A percentile compares a stretch with the other conserved stretches of the same genome.
Conservation (phyloP, 495 filamentous ascomycete genomes). For the Hypoxylon fragiforme region DNA sequence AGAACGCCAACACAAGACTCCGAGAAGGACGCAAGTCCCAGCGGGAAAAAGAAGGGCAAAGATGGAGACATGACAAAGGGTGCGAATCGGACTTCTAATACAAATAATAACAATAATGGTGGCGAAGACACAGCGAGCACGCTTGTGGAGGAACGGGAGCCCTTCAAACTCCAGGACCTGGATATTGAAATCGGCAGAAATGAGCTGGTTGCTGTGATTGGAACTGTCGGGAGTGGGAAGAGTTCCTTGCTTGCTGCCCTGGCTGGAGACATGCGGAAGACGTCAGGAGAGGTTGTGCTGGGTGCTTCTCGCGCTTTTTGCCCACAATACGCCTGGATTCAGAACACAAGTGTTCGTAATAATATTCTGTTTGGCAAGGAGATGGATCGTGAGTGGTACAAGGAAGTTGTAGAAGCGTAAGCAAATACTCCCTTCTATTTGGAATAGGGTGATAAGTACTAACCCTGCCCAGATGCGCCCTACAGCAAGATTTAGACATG, state of each 20-base stretch:
- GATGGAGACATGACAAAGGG: slow-evolving; percentile 42
- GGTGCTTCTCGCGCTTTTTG: slow-evolving; percentile 85
- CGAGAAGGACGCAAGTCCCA: slow-evolving; percentile 44
- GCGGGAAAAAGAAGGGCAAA: slow-evolving; percentile 41
- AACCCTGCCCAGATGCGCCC: slow-evolving; percentile 59
- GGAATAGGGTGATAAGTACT: background rate
- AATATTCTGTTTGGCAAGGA: slow-evolving; percentile 93
- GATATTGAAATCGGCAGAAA: slow-evolving; percentile 74
- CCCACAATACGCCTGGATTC: slow-evolving; percentile 97
- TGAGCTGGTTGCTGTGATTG: slow-evolving; percentile 89
- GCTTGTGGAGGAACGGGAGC: slow-evolving; percentile 61
- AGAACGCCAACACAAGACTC: slow-evolving; percentile 65
- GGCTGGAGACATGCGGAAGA: slow-evolving; percentile 91
- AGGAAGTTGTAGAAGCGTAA: slow-evolving; percentile 57
- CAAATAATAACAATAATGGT: slow-evolving; percentile 32
- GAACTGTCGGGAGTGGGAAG: slow-evolving; percentile 89
- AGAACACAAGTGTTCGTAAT: slow-evolving; percentile 81
- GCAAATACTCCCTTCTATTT: slow-evolving; percentile 27
- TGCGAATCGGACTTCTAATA: slow-evolving; percentile 44
- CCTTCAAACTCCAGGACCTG: slow-evolving; percentile 79
- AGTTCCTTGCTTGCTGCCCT: slow-evolving; percentile 87
- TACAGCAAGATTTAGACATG: slow-evolving; percentile 75
- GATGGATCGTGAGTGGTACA: slow-evolving; percentile 66
- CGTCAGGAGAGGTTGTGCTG: slow-evolving; percentile 69
- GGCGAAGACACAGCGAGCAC: slow-evolving; percentile 57